phyloP scores from a whole-genome alignment of 116 monocot genomes.

The Zostera marina region DNA sequence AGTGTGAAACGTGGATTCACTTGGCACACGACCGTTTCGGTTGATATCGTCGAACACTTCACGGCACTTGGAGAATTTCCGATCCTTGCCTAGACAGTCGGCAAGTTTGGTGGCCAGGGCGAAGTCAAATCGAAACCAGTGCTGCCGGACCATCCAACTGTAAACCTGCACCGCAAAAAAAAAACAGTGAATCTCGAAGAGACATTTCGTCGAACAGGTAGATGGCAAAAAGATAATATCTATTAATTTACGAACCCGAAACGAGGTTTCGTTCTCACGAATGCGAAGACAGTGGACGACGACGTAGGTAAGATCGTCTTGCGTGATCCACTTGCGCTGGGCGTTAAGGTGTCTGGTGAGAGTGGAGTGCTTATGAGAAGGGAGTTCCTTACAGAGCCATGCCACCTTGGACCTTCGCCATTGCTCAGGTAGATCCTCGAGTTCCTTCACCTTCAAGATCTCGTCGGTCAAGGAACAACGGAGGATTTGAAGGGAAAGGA shows the following conservation, averaged over 20 bases:
- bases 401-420: constrained; percentile 80
- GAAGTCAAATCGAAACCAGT: constrained; percentile 69
- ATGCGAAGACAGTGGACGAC: constrained; percentile 69
- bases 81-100: constrained; percentile 71
- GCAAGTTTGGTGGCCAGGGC: constrained; percentile 41
- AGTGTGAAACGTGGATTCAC: constrained; percentile 79
- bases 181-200: neutral
- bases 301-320: constrained; percentile 64
- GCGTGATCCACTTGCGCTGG: constrained; percentile 84
- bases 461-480: constrained; percentile 1
- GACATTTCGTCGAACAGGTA: constrained; percentile 3
- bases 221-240: neutral
- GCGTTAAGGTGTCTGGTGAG: constrained; percentile 66
- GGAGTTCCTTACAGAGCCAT: constrained; percentile 96
- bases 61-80: constrained; percentile 50
- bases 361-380: constrained; percentile 61
- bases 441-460: constrained; percentile 19
- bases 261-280: constrained; percentile 65
- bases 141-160: constrained; percentile 74
- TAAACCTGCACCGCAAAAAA: constrained; percentile 37
- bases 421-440: constrained; percentile 91
- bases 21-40: constrained; percentile 57
- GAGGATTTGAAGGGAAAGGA: too few relatives aligned
- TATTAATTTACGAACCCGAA: constrained; percentile 40
- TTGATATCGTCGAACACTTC: constrained; percentile 67